Evolutionary conservation across 2,329 filamentous ascomycete species (phyloP).

Genomic region (Fusarium protoensiforme): DNA sequence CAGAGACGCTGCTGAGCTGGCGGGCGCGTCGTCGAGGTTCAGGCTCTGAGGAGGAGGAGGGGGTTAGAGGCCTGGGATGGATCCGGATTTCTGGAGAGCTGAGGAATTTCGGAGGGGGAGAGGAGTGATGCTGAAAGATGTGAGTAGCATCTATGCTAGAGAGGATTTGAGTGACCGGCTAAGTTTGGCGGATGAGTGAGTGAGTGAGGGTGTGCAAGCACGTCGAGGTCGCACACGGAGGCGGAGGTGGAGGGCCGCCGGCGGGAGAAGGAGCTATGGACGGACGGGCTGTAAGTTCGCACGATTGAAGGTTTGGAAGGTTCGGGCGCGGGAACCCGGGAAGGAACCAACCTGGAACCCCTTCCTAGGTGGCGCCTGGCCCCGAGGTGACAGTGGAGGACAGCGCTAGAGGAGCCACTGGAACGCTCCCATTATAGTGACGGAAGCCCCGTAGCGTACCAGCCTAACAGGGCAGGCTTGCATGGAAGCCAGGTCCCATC

Average conservation of each 20-base stretch:
- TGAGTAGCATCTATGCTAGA: conserved; percentile 7
- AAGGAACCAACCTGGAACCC: conserved; percentile 13
- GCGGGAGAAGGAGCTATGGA: conserved; percentile 3
- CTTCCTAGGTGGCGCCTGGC: conserved; percentile 31
- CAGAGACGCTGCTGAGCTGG: conserved; percentile 20
- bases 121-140: not conserved
- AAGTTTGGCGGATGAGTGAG: conserved; percentile 16
- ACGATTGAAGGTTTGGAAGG: conserved; percentile 35
- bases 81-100: conserved; percentile 18
- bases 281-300: conserved; percentile 9
- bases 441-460: conserved; percentile 4
- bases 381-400: conserved; percentile 1
- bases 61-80: conserved; percentile 1
- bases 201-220: conserved; percentile 18
- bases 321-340: conserved; percentile 18
- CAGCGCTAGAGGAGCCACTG: conserved; percentile 5
- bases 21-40: conserved; percentile 26
- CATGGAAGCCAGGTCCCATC: not conserved
- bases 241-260: conserved; percentile 28
- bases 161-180: conserved; percentile 12
- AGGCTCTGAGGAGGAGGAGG: conserved; percentile 24
- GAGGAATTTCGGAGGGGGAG: conserved; percentile 8
- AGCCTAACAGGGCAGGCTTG: not conserved
- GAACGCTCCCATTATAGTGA: conserved; percentile 3
- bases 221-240: conserved; percentile 13